Base-by-base conservation (phyloP, 2,329 filamentous ascomycete genomes). In the Penicillium sp. region DNA sequence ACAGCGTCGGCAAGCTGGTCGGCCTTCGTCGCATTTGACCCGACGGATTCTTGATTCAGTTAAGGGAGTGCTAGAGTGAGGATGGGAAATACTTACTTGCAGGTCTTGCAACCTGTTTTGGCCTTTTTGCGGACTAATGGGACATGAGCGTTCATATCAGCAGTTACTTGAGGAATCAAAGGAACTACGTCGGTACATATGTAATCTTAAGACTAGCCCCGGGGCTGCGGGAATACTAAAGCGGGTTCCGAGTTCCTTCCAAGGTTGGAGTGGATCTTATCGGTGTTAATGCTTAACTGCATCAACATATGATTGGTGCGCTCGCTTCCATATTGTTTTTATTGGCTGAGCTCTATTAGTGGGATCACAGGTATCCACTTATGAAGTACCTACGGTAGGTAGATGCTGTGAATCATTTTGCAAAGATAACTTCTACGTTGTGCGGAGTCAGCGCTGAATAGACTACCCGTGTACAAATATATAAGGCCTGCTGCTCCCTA, bases 11-110 rank as follows among this genome's bases (percentile, higher is more conserved):
- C 70, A 72, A 19, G 62, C 63, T 10, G 70, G 69, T 22, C 61
- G 60, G 5, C 54, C 55, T 53, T 74, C 69, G 43, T 74, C 72
- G 40, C 66, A 69, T 53, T 68, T 68, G 19, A 67, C 59, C 13
- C 60, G 59, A 15, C 65, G 62, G 12, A 55, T 49, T 32, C 61
- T 66, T 49, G 12, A 21, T 32, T 4, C 15, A 19, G 26, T 49
- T 42, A 49, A 49, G 37, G 6, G 2, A 21, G 24, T 12, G 13
- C n/a, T 44, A 8, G n/a, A 39, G 28, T 29, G n/a, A 22, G 13
- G 39, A 40, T n/a, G 3, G 13, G 21, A 31, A 10, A 22, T 6
- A 43, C 53, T 56, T 52, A 67, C 64, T 65, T 64, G 60, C 64
- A 67, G 4, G 64, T 67, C 22, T 54, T 53, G 42, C 64, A 67